Conservation (phyloP, 108 stramenopile genomes). For the Skeletonema marinoi region DNA sequence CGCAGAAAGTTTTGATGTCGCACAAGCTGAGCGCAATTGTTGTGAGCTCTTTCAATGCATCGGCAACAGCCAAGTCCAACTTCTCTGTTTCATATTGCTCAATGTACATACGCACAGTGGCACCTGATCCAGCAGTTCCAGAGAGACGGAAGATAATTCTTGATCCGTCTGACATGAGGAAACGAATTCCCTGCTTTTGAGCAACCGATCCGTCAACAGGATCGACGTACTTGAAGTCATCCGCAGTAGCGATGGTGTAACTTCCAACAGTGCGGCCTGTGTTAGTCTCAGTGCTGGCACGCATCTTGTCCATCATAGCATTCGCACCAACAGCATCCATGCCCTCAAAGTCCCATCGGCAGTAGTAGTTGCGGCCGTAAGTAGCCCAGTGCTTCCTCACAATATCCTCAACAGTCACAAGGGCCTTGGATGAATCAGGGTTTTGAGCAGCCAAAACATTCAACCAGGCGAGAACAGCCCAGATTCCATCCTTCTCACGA, state of each 20-base stretch:
- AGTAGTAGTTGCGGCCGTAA: constrained; percentile 99
- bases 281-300: constrained; percentile 65
- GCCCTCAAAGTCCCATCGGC: constrained; percentile 99
- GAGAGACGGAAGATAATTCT: constrained; percentile 97
- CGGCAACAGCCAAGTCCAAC: constrained; percentile 74
- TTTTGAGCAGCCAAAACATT: constrained; percentile 92
- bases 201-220: constrained; percentile 96
- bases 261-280: constrained; percentile 75
- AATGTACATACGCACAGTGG: constrained; percentile 99
- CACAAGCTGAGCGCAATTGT: constrained; percentile 89
- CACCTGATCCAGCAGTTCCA: constrained; percentile 98
- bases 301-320: constrained; percentile 96
- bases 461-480: constrained; percentile 99
- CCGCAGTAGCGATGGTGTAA: constrained; percentile 88
- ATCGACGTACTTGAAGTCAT: constrained; percentile 97
- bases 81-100: constrained; percentile 96
- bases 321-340: constrained; percentile 84
- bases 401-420: constrained; percentile 96
- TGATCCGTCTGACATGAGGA: constrained; percentile 95
- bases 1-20: constrained; percentile 89
- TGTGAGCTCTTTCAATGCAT: constrained; percentile 86
- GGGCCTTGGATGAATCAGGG: constrained; percentile 70
- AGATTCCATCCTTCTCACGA: constrained; percentile 99
- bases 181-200: constrained; percentile 92
- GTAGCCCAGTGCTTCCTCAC: constrained; percentile 94